Evolutionary conservation across 768 basidiomycete genomes (phyloP).

Genomic region (Podaxis sp.): DNA sequence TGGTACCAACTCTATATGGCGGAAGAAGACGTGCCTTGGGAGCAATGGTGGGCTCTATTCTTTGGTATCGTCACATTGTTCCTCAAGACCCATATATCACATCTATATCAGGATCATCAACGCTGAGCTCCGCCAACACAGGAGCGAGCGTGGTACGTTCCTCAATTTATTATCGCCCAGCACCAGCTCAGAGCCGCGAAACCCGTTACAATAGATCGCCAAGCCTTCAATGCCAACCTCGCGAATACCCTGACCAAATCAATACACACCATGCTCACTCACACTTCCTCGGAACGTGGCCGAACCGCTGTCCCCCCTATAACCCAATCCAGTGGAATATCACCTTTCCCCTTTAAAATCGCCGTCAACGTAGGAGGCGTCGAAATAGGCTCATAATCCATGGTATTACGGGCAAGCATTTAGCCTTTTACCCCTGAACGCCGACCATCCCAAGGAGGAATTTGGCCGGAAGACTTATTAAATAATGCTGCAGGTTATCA

Average conservation of each 20-base stretch:
- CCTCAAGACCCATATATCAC: neutral
- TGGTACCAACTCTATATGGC: conserved; percentile 71
- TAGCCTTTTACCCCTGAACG: no score
- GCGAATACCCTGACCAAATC: conserved; percentile 60
- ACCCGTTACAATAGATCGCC: conserved; percentile 27
- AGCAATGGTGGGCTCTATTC: conserved; percentile 57
- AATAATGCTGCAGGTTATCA: no score
- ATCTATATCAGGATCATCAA: conserved; percentile 60
- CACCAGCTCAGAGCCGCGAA: neutral
- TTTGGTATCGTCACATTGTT: neutral
- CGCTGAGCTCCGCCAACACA: conserved; percentile 72
- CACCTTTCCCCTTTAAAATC: conserved; percentile 77
- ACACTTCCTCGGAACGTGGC: conserved; percentile 77
- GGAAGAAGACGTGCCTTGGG: conserved; percentile 86
- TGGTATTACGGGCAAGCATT: neutral
- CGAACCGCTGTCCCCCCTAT: conserved; percentile 74
- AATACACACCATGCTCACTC: conserved; percentile 64
- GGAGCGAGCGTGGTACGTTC: conserved; percentile 50
- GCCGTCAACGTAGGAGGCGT: conserved; percentile 62
- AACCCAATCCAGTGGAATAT: conserved; percentile 70
- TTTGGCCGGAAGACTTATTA: neutral
- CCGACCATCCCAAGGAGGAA: neutral
- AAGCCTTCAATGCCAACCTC: conserved; percentile 54
- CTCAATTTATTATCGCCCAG: neutral
- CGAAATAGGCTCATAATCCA: conserved; percentile 39